Evolutionary conservation across 1,284 basidiomycete genomes (phyloP), one percentile per base, ranked within the genome.

Genomic region (Boletus mariae): DNA sequence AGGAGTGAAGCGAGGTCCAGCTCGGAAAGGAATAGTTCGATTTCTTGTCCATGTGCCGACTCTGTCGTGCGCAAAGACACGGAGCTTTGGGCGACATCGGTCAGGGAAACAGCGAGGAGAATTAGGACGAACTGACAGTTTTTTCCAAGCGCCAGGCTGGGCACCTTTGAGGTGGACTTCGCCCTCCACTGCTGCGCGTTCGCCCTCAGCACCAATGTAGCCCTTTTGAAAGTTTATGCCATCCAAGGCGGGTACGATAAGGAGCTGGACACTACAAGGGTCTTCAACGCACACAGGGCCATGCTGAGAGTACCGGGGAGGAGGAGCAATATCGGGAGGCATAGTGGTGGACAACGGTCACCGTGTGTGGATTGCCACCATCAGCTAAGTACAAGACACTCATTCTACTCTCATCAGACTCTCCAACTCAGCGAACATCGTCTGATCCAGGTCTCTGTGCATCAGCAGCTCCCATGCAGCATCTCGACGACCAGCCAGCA

Each of bases 121-220:
- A 52, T 23, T 41, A 25, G 28, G 47, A 38, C 13, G 38, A 47
- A 68, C 60, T 61, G 54, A 90, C 90, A 90, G 73, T 75, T 80
- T 82, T 56, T 76, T 71, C 85, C 87, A 92, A 50, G 68, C 71
- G 56, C 73, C 74, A 38, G 75, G 70, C 46, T 78, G 75, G 37
- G 77, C 75, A 51, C 82, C 85, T 67, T 92, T 92, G 57, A 92
- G 75, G 65, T 90, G 89, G 32, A 92, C 73, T 68, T 92, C 90
- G 50, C 89, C 89, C 67, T 92, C 90, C 52, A 92, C 80, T 13
- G 89, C 84, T 23, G 90, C 87, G 49, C 76, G 78, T 68, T 92
- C 90, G 43, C 78, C 85, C 53, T 90, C 87, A 20, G 85, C 87
- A 54, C 89, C 89, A 9, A 91, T 74, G 66, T 79, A 90, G 11